Evolutionary conservation across 306 rosid genomes (phyloP), one percentile per base, ranked within the genome.

Genomic region (Cicer pinnatifidum): DNA sequence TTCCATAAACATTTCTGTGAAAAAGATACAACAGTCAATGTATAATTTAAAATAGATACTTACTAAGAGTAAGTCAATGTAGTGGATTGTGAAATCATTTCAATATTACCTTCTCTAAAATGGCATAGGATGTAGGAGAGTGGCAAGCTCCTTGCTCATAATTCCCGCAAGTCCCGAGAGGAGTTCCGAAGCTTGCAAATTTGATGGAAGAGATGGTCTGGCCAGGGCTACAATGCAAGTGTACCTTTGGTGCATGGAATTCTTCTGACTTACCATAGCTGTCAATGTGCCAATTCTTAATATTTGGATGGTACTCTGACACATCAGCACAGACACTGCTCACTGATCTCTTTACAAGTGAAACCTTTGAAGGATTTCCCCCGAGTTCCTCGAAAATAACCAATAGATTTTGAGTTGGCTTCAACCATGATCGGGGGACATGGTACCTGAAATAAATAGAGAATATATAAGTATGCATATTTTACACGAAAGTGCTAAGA

Each of bases 111-210:
- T 85, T 88, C 74, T 86, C 87, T 66, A 92, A 69, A 64, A 78
- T 81, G 73, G 79, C 75, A 38, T 71, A 70, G 13, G 97, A 88
- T 23, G 74, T 62, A n/a, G 90, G 72, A 47, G 93, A 83, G 43
- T 92, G 93, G 12, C 96, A 92, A 28, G 85, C 35, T 38, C 97
- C 97, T 19, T 83, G 90, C 82, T 62, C 79, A 59, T 82, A 87
- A 37, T 41, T 86, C 41, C 96, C 96, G 69, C 97, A 92, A 72
- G 87, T 82, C 56, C 96, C 97, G 1, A 73, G 56, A 66, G 97
- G 97, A 75, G 96, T 86, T 77, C 96, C 96, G 41, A 82, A 92
- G 85, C 97, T 92, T 59, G 96, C 96, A 80, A 89, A 92, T 62
- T 77, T 89, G 69, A 92, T 92, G 40, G 84, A 67, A 65, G 96